Conservation (phyloP, 306 rosid genomes). For the Cucumis melo region DNA sequence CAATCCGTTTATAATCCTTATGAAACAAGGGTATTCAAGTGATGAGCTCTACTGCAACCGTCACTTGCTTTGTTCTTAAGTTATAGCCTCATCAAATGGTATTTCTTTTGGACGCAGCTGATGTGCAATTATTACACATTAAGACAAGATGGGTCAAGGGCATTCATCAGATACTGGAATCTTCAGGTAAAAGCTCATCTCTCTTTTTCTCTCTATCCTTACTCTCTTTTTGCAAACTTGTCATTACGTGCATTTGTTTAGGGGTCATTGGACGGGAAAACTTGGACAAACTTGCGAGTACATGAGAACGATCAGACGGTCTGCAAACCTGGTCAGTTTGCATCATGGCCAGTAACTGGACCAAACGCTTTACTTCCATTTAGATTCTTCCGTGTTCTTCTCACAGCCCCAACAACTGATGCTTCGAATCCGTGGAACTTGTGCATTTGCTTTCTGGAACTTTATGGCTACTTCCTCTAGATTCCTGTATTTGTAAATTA, state of each 20-base stretch:
- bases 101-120: conserved; percentile 37
- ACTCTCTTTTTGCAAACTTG: not conserved
- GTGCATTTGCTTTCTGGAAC: conserved; percentile 69
- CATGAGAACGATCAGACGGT: conserved; percentile 71
- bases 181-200: conserved; percentile 40
- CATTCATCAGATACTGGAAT: conserved; percentile 69
- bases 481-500: not conserved
- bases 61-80: not conserved
- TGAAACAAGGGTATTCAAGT: not conserved
- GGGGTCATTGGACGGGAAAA: conserved; percentile 86
- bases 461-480: conserved; percentile 71
- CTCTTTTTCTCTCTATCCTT: not conserved
- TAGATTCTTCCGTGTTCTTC: conserved; percentile 55
- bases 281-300: conserved; percentile 54
- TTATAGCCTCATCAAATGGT: not conserved
- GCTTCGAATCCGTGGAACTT: conserved; percentile 63
- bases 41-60: not conserved
- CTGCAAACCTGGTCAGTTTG: conserved; percentile 83
- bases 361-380: conserved; percentile 71
- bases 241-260: conserved; percentile 9
- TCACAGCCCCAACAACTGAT: conserved; percentile 53
- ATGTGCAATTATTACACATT: conserved; percentile 86
- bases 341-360: conserved; percentile 72
- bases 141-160: conserved; percentile 85
- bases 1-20: not conserved